These are phyloP conservation scores for Eremochloa ophiuroides DNA, from an alignment of 176 grass and related monocot genomes.

Conservation along the genomic window DNA sequence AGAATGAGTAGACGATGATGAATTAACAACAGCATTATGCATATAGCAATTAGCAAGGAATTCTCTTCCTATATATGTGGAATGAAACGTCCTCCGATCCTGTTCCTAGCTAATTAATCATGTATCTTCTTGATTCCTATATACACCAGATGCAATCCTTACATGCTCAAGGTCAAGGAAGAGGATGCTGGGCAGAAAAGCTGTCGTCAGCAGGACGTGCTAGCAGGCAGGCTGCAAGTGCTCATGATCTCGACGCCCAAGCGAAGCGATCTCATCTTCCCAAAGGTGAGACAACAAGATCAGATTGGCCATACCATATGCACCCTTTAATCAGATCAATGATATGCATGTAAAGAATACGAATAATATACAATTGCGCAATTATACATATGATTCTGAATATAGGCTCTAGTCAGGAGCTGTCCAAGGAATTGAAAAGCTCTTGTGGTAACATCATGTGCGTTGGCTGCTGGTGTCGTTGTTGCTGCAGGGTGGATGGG, in stretches of 20 bases:
- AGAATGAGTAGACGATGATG: background rate
- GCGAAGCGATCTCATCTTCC: slow-evolving; percentile 70
- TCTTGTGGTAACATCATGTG: slow-evolving; percentile 7
- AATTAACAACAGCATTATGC: background rate
- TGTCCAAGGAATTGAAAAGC: background rate
- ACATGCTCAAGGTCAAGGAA: slow-evolving; percentile 27
- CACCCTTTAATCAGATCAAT: slow-evolving; percentile 7
- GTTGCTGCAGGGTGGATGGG: slow-evolving; percentile 74
- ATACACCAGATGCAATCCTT: slow-evolving; percentile 48
- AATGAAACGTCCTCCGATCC: too few relatives aligned
- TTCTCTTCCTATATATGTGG: background rate
- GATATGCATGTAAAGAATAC: slow-evolving; percentile 18
- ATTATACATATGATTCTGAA: slow-evolving; percentile 1
- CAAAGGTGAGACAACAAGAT: slow-evolving; percentile 51
- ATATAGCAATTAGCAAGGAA: background rate
- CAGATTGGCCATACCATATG: background rate
- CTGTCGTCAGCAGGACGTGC: slow-evolving; percentile 26
- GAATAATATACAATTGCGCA: slow-evolving; percentile 6
- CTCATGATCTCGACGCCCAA: slow-evolving; percentile 76
- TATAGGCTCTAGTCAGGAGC: background rate
- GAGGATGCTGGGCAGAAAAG: background rate
- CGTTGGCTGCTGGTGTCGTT: background rate
- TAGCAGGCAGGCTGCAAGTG: slow-evolving; percentile 50
- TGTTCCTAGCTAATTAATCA: background rate
- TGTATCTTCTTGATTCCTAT: background rate